Percentiles rank a stretch among this genome's conserved stretches.
Evolutionary conservation across 768 basidiomycete genomes (phyloP).

Genomic region (Xerocomellus amylosporus): DNA sequence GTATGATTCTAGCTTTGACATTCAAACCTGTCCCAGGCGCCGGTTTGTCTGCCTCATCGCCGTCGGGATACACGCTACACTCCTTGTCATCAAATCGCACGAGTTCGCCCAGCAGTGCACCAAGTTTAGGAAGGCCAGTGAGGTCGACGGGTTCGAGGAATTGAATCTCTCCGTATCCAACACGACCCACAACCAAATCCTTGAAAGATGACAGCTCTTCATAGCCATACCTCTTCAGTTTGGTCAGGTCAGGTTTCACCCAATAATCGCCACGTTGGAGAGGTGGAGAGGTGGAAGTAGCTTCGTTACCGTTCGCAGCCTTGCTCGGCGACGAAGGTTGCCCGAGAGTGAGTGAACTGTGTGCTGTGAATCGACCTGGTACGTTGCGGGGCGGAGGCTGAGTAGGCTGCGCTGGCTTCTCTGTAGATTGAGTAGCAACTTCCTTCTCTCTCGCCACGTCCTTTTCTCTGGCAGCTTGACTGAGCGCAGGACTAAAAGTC

Average conservation of each 20-base stretch:
- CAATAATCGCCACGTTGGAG: conserved; percentile 89
- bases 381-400: conserved; percentile 40
- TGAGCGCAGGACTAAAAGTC: conserved; percentile 71
- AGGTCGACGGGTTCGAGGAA: conserved; percentile 83
- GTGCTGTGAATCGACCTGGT: conserved; percentile 41
- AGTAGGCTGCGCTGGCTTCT: conserved; percentile 17
- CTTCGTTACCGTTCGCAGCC: conserved; percentile 27
- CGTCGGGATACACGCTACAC: conserved; percentile 91
- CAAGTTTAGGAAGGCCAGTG: conserved; percentile 76
- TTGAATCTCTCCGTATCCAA: conserved; percentile 84
- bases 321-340: conserved; percentile 27
- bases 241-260: conserved; percentile 74
- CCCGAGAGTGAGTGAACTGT: conserved; percentile 32
- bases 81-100: conserved; percentile 90
- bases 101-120: conserved; percentile 80
- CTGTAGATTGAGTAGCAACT: conserved; percentile 20
- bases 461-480: conserved; percentile 72
- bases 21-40: conserved; percentile 84
- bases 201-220: conserved; percentile 71
- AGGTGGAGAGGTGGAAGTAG: conserved; percentile 32
- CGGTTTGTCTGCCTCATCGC: conserved; percentile 82
- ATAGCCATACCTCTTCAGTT: conserved; percentile 67
- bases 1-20: conserved; percentile 72
- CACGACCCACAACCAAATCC: conserved; percentile 84
- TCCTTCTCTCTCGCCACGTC: conserved; percentile 49